phyloP scores from a whole-genome alignment of 768 basidiomycete species.

The Suillus brevipes region DNA sequence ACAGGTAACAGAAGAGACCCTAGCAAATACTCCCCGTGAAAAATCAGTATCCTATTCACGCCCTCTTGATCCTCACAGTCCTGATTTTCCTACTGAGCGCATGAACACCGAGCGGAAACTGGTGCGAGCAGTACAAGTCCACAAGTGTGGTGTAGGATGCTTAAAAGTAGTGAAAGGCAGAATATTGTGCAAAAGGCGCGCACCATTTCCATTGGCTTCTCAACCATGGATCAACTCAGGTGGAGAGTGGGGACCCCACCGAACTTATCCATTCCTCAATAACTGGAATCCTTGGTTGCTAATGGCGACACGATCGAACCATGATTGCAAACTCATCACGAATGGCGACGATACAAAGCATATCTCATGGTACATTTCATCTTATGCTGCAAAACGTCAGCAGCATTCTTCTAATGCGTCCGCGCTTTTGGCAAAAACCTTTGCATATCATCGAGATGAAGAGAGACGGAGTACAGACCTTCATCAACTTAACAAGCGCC shows the following conservation, averaged over 20 bases:
- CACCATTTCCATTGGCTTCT: neutral
- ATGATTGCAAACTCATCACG: constrained; percentile 42
- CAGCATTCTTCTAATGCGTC: neutral
- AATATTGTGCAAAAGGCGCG: neutral
- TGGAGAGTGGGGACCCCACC: neutral
- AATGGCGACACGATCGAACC: constrained; percentile 27
- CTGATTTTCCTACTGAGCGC: too few species aligned
- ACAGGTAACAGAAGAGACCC: neutral
- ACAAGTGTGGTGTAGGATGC: neutral
- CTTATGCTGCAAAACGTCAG: constrained; percentile 38
- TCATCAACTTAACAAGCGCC: neutral
- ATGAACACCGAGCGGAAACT: too few species aligned
- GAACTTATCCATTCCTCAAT: neutral
- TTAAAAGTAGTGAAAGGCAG: neutral
- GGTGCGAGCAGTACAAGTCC: too few species aligned
- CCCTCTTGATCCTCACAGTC: neutral
- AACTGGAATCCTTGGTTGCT: neutral
- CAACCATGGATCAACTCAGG: neutral
- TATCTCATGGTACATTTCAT: constrained; percentile 34
- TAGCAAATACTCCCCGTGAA: neutral
- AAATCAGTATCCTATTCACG: neutral
- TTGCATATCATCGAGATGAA: neutral
- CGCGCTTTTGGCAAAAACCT: neutral
- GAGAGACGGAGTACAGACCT: neutral
- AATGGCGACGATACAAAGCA: constrained; percentile 35